These are phyloP conservation scores for Kluyveromyces starmeri DNA, from an alignment of 805 yeast species.

Conservation along the genomic window DNA sequence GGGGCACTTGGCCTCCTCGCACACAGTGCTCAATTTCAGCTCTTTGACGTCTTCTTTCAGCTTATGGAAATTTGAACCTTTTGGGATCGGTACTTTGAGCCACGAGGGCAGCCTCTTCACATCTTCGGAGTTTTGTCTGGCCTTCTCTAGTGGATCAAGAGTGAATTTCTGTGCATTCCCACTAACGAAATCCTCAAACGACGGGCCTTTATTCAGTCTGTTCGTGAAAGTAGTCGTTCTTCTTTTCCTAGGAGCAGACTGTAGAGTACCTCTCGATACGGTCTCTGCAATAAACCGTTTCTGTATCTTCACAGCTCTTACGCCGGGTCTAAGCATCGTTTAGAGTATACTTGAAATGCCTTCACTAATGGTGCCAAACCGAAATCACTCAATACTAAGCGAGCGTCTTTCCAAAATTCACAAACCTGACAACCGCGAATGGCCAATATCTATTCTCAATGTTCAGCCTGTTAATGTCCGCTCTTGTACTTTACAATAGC, in stretches of 20 bases:
- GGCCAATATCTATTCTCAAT: too few species aligned
- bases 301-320: not conserved
- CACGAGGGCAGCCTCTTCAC: constrained; percentile 77
- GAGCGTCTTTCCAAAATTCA: too few species aligned
- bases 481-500: too few species aligned
- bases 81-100: constrained; percentile 96
- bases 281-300: constrained; percentile 13
- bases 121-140: constrained; percentile 50
- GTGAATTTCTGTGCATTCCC: constrained; percentile 64
- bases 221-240: constrained; percentile 57
- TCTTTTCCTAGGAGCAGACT: constrained; percentile 33
- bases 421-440: too few species aligned
- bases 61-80: constrained; percentile 74
- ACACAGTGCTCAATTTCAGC: constrained; percentile 84
- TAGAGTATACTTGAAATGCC: too few species aligned
- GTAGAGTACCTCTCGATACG: constrained; percentile 11
- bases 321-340: not conserved
- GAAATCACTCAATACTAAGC: too few species aligned
- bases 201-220: constrained; percentile 72
- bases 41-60: constrained; percentile 83
- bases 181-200: constrained; percentile 81
- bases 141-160: constrained; percentile 70
- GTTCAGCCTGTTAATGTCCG: too few species aligned
- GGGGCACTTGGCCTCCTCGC: constrained; percentile 99
- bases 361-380: too few species aligned